Evolutionary conservation across 371 early-diverging fungal genomes (phyloP), one percentile per base, ranked within the genome.

Genomic region (Saksenaea oblongispora): DNA sequence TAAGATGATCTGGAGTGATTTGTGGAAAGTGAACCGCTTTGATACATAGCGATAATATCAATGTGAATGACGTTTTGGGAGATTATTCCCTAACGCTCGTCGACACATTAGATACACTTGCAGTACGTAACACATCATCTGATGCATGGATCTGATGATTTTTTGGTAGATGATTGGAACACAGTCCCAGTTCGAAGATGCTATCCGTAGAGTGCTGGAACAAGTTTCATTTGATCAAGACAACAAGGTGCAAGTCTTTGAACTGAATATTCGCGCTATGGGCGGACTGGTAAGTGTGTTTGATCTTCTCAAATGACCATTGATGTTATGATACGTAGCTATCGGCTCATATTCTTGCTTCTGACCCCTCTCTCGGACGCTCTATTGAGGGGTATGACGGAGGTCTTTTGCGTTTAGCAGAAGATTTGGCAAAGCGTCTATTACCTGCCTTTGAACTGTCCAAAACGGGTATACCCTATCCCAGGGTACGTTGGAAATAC

Each of bases 241-340:
- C 71, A 89, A 87, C 61, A 87, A 90, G 59, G 95, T 98, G 0
- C 95, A 95, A 72, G 93, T 97, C 3, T 98, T 98, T 81, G 98
- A 98, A 75, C 83, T 89, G 36, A 96, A 92, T 41, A 98, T 98
- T 54, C 83, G 98, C 34, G 86, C 94, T 42, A 72, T 98, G 2
- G 98, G 98, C 5, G 95, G 93, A 11, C 75, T 97, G 65, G 84
- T 91, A 82, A 70, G 62, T 61, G 15, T n/a, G n/a, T n/a, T 26
- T 10, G 59, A 54, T 3, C 13, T 13, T 44, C n/a, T 17, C 18
- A 17, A 3, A n/a, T 27, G 14, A 36, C 35, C 22, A 9, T 34
- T 13, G 4, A 31, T 10, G 24, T 2, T 17, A 8, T 9, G 3
- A 13, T 26, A n/a, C n/a, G 8, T 65, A 86, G 86, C 66, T 93